A percentile compares a stretch with the other conserved stretches of the same genome.
Conservation (phyloP, 306 rosid genomes). For the Trifolium pratense region DNA sequence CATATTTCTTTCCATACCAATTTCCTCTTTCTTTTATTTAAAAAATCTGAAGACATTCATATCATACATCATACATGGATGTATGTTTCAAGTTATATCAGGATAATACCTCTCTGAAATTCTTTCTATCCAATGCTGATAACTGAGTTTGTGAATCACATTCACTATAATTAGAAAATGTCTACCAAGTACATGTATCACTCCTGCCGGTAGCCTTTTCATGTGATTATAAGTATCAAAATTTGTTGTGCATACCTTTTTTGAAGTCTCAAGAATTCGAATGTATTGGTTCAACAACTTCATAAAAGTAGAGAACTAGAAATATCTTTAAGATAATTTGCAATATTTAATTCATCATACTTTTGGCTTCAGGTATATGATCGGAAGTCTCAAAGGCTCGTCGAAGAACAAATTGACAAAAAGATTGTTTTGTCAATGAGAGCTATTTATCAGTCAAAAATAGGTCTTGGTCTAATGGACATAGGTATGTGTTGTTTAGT, state of each 20-base stretch:
- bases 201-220: slow-evolving; percentile 17
- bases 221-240: slow-evolving; percentile 30
- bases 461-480: slow-evolving; percentile 89
- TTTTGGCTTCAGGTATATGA: slow-evolving; percentile 71
- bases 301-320: slow-evolving; percentile 31
- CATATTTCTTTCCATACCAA: slow-evolving; percentile 29
- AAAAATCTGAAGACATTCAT: slow-evolving; percentile 29
- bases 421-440: slow-evolving; percentile 95
- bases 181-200: slow-evolving; percentile 28
- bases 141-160: slow-evolving; percentile 16
- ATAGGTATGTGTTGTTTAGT: slow-evolving; percentile 57
- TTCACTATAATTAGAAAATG: slow-evolving; percentile 23
- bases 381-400: slow-evolving; percentile 86
- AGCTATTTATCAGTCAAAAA: slow-evolving; percentile 95
- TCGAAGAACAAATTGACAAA: slow-evolving; percentile 88
- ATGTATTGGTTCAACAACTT: slow-evolving; percentile 20
- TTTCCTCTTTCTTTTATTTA: slow-evolving; percentile 19
- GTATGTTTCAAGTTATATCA: slow-evolving; percentile 27
- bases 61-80: slow-evolving; percentile 10
- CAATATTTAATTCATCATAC: slow-evolving; percentile 29
- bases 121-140: background rate
- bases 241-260: slow-evolving; percentile 1
- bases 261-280: slow-evolving; percentile 5
- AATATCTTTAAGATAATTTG: slow-evolving; percentile 34
- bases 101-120: slow-evolving; percentile 24